Evolutionary conservation across 805 yeast genomes (phyloP).

Genomic region (Komagataella pastoris): DNA sequence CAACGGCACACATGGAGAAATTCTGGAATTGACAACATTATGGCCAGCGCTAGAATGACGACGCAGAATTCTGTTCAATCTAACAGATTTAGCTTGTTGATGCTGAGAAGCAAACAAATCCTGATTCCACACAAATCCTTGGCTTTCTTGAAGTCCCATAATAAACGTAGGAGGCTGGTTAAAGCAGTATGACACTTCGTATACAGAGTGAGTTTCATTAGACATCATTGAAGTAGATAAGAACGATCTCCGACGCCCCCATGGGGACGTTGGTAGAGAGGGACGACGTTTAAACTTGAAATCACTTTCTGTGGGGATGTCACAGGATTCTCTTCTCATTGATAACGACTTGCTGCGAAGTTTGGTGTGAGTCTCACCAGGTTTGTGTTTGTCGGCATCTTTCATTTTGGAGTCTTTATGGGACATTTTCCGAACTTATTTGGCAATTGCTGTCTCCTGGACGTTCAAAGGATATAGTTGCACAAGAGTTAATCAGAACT

Average conservation of each 20-base stretch:
- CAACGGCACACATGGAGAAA: not conserved
- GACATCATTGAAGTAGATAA: constrained; percentile 44
- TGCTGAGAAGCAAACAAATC: constrained; percentile 62
- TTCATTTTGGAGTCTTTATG: not conserved
- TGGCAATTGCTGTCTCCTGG: not conserved
- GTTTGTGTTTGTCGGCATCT: not conserved
- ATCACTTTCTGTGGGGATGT: not conserved
- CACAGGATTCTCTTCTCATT: not conserved
- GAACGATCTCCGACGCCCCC: constrained; percentile 42
- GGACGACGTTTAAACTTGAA: not conserved
- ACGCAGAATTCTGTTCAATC: constrained; percentile 7
- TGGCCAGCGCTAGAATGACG: not conserved
- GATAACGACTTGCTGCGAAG: not conserved
- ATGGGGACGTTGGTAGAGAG: constrained; percentile 25
- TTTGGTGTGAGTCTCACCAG: not conserved
- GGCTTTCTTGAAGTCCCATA: constrained; percentile 44
- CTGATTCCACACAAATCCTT: constrained; percentile 69
- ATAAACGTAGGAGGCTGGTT: constrained; percentile 11
- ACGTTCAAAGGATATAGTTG: not conserved
- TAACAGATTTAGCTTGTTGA: constrained; percentile 37
- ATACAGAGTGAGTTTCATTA: constrained; percentile 39
- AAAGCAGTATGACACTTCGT: constrained; percentile 22
- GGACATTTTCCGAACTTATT: not conserved
- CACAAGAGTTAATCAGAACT: not conserved
- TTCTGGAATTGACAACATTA: not conserved